Base-by-base conservation (phyloP, 2,329 filamentous ascomycete species). In the Cyphellophora europaea region DNA sequence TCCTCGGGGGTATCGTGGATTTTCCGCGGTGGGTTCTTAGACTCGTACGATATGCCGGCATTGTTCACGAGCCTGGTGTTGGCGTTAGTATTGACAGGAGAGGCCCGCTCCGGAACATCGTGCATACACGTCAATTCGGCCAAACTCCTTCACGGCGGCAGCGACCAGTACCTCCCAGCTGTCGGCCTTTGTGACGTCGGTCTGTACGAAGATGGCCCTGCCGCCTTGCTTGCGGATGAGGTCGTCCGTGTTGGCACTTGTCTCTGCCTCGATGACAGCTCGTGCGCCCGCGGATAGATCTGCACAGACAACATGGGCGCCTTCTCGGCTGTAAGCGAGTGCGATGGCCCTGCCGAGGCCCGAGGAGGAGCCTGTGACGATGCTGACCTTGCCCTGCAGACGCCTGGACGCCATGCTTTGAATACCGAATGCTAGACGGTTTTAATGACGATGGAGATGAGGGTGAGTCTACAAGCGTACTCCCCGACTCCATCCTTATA, bases 1-100 rank as follows among this genome's bases (percentile, higher is more conserved):
- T 75, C 77, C 66, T 94, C 85, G 11, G 15, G 10, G 5, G 28
- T 36, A 28, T 42, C 36, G 27, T 42, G 40, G 13, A 30, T 32
- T 19, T 57, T 54, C 17, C 16, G 27, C 13, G 2, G 45, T 43
- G 0, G 55, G 52, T 1, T 34, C 40, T 36, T 50, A 4, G 53
- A 49, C 39, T 64, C 66, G 4, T 61, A 29, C 0, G 53, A 57
- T 1, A 74, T 62, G 0, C 72, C 72, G 0, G 72, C 67, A 42
- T 67, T 67, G 36, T 67, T 67, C 28, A 66, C 62, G 32, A 70
- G 49, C 1, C 34, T 36, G 11, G 15, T 6, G n/a, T 11, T 8
- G 21, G 8, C n/a, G 21, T 25, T 25, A 31, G 5, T 31, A 15
- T 3, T 11, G n/a, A 13, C 34, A 17, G n/a, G 12, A 63, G 67